Evolutionary conservation across 768 basidiomycete species (phyloP), one percentile per base, ranked within the genome.

Genomic region (Termitomyces bulborhizus): DNA sequence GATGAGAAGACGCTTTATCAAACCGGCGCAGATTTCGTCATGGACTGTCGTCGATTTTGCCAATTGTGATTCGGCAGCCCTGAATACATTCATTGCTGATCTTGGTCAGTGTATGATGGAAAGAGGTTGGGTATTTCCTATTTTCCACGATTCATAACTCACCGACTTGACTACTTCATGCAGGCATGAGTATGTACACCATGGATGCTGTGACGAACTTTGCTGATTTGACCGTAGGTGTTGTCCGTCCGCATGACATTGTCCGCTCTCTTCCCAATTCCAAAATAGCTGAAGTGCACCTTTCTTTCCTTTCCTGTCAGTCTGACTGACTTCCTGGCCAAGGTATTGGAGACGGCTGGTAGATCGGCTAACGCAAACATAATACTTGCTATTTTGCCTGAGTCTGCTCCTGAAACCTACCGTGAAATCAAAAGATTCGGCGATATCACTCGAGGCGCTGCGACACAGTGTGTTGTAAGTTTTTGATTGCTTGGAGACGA

Each of bases 401-500:
- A 72, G 8, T 62, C 62, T 15, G 70, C 66, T 18, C 59, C 65
- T 7, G 60, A 62, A 0, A 50, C 64, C 5, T 72, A 73, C 46
- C 59, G 58, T 4, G 56, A 57, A 16, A 63, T 71, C n/a, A 73
- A 73, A 51, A 55, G 67, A 18, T 70, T 64, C 46, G 63, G 68
- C 6, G 56, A 64, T 76, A 82, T 68, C 73, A 77, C 49, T 69
- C 74, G 24, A 16, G 85, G 86, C 8, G 75, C 86, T 1, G 76
- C 78, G 0, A 86, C 86, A 0, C 85, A 88, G 46, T 86, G 86
- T 62, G 60, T 88, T 48, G 84, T 84, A 67, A 71, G 75, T 42
- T 60, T 27, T 4, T 37, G 7, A 8, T 15, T n/a, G 13, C 15
- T 42, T 6, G 16, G 6, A n/a, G 27, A n/a, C 41, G 11, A 16